A percentile compares a stretch with the other conserved stretches of the same genome.
Conservation (phyloP, 2,329 filamentous ascomycete species). For the Ceratocystis huliohia region DNA sequence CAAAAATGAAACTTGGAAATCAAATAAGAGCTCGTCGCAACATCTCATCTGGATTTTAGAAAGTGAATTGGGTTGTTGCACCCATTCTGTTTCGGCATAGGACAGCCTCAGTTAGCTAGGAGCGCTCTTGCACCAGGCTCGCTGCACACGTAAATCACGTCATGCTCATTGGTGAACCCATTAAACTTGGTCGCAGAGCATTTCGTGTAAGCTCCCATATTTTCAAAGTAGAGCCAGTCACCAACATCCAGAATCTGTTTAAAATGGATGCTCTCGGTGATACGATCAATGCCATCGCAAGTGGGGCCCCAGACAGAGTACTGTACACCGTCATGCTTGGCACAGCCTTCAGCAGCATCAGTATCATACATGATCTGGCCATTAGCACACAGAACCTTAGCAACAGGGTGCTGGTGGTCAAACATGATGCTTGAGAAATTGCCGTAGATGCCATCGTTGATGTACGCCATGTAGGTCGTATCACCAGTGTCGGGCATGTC, state of each 20-base stretch:
- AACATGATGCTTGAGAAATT: slow-evolving; percentile 99
- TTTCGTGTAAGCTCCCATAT: slow-evolving; percentile 98
- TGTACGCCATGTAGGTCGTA: slow-evolving; percentile 86
- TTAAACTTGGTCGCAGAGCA: slow-evolving; percentile 98
- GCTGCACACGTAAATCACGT: slow-evolving; percentile 88
- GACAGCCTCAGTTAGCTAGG: slow-evolving; percentile 9
- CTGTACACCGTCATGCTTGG: slow-evolving; percentile 41
- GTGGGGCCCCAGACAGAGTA: slow-evolving; percentile 98
- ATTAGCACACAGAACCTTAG: slow-evolving; percentile 60
- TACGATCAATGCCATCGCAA: slow-evolving; percentile 94
- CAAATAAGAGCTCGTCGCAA: not conserved
- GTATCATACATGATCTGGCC: slow-evolving; percentile 47
- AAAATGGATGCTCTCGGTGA: slow-evolving; percentile 69
- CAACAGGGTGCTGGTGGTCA: slow-evolving; percentile 84
- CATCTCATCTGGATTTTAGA: slow-evolving; percentile 2
- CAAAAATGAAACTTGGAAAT: slow-evolving; percentile 8
- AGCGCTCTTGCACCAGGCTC: slow-evolving; percentile 75
- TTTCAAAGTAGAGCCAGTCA: slow-evolving; percentile 97
- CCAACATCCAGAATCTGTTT: slow-evolving; percentile 71
- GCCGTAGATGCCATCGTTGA: slow-evolving; percentile 95
- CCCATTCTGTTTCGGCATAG: not conserved
- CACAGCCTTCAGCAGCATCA: slow-evolving; percentile 35
- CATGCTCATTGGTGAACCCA: slow-evolving; percentile 83
- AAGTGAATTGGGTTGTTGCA: not conserved
- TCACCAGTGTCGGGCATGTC: slow-evolving; percentile 52